These are phyloP conservation scores for Neckera pumila DNA, from an alignment of 225 moss, liverwort and hornwort genomes.

Conservation along the genomic window DNA sequence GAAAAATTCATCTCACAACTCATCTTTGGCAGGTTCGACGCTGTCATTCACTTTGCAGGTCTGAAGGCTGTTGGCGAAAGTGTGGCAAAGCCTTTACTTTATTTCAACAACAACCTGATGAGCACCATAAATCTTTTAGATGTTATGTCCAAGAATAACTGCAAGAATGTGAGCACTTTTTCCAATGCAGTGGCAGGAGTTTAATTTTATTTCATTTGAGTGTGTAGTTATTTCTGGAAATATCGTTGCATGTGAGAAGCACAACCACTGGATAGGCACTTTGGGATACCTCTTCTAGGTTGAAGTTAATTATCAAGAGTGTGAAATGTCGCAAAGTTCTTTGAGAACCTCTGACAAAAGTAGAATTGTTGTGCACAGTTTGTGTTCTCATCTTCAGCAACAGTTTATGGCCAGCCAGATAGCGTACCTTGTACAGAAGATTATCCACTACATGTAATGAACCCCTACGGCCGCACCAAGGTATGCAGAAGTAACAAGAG, in stretches of 20 bases:
- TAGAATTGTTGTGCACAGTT: conserved; percentile 28
- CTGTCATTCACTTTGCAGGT: conserved; percentile 94
- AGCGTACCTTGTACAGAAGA: conserved; percentile 92
- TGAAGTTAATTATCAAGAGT: background rate
- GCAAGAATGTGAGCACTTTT: conserved; percentile 59
- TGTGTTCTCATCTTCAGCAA: conserved; percentile 91
- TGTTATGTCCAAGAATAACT: conserved; percentile 69
- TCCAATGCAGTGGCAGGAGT: background rate
- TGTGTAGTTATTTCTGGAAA: background rate
- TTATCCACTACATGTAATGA: conserved; percentile 65
- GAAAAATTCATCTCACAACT: background rate
- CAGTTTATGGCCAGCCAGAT: conserved; percentile 78
- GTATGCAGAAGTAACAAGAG: conserved; percentile 12
- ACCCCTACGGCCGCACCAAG: conserved; percentile 92
- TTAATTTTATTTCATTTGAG: background rate
- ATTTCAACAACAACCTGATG: conserved; percentile 69
- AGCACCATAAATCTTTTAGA: conserved; percentile 77
- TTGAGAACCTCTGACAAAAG: background rate
- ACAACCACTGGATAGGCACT: background rate
- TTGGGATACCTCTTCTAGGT: background rate
- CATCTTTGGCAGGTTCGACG: conserved; percentile 61
- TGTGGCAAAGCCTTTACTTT: conserved; percentile 73
- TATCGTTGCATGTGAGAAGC: background rate
- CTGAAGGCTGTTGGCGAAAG: conserved; percentile 85
- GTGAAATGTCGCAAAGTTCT: background rate